Evolutionary conservation across 805 yeast genomes (phyloP).

Genomic region (Candida khao-thaluensis): DNA sequence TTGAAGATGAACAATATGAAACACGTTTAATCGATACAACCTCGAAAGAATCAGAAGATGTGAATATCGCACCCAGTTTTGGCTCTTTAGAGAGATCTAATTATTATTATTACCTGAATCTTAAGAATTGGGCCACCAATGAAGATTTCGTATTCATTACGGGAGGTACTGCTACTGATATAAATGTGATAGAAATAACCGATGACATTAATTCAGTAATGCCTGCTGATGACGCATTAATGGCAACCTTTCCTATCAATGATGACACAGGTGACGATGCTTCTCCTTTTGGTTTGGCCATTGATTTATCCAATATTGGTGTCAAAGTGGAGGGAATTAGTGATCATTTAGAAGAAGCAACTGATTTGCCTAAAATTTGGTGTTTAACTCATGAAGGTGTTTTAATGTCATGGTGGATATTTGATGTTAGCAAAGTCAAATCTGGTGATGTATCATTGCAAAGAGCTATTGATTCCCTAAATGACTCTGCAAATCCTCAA

Average conservation of each 20-base stretch:
- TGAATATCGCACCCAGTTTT: constrained; percentile 53
- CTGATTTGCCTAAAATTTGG: constrained; percentile 66
- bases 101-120: constrained; percentile 40
- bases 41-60: constrained; percentile 31
- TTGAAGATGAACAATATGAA: constrained; percentile 20
- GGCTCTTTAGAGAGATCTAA: constrained; percentile 49
- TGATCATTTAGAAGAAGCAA: constrained; percentile 54
- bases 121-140: constrained; percentile 42
- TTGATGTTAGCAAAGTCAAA: constrained; percentile 32
- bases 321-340: constrained; percentile 50
- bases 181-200: constrained; percentile 15
- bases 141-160: constrained; percentile 44
- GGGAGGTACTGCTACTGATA: constrained; percentile 64
- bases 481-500: background rate
- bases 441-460: constrained; percentile 7
- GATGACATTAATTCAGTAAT: constrained; percentile 25
- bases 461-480: constrained; percentile 10
- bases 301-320: constrained; percentile 53
- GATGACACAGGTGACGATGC: constrained; percentile 66
- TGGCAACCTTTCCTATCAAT: constrained; percentile 73
- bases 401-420: constrained; percentile 63
- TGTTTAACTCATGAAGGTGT: constrained; percentile 62
- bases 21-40: constrained; percentile 20
- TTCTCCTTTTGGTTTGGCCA: constrained; percentile 65
- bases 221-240: constrained; percentile 64